phyloP scores from a whole-genome alignment of 371 early-diverging fungal genomes.

The Haplosporangium sp. region DNA sequence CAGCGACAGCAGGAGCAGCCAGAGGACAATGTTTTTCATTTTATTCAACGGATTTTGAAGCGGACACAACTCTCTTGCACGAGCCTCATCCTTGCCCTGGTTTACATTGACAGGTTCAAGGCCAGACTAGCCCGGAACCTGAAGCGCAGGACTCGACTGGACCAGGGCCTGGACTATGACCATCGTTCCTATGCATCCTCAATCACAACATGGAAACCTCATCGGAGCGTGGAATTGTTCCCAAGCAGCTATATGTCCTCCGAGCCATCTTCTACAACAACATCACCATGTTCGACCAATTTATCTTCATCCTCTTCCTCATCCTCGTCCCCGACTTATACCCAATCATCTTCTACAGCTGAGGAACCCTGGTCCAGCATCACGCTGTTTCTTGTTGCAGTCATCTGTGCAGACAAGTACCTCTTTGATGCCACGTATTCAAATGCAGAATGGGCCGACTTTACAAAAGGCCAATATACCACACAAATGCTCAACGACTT shows the following conservation, averaged over 20 bases:
- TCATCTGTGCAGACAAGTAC: slow-evolving; percentile 55
- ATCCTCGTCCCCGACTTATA: not conserved
- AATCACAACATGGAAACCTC: not conserved
- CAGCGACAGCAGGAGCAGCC: slow-evolving; percentile 3
- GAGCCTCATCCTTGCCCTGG: slow-evolving; percentile 62
- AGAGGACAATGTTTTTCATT: slow-evolving; percentile 48
- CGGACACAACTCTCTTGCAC: slow-evolving; percentile 67
- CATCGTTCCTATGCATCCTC: slow-evolving; percentile 10
- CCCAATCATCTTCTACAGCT: not conserved
- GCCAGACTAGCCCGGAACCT: slow-evolving; percentile 25
- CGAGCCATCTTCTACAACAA: slow-evolving; percentile 2
- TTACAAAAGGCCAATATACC: slow-evolving; percentile 60
- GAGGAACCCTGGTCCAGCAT: slow-evolving; percentile 42
- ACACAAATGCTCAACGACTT: slow-evolving; percentile 61
- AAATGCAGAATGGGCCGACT: slow-evolving; percentile 71
- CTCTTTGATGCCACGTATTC: slow-evolving; percentile 64
- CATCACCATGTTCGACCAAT: slow-evolving; percentile 9
- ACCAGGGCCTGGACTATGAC: slow-evolving; percentile 47
- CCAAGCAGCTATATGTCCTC: slow-evolving; percentile 3
- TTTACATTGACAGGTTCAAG: slow-evolving; percentile 63
- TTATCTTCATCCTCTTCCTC: not conserved
- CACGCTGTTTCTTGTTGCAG: slow-evolving; percentile 47
- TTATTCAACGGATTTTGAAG: slow-evolving; percentile 62
- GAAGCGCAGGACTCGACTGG: slow-evolving; percentile 42
- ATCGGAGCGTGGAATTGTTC: not conserved